A percentile compares a stretch with the other conserved stretches of the same genome.
Evolutionary conservation across 176 grass and related monocot genomes (phyloP).

Genomic region (Echinochloa phyllopogon): DNA sequence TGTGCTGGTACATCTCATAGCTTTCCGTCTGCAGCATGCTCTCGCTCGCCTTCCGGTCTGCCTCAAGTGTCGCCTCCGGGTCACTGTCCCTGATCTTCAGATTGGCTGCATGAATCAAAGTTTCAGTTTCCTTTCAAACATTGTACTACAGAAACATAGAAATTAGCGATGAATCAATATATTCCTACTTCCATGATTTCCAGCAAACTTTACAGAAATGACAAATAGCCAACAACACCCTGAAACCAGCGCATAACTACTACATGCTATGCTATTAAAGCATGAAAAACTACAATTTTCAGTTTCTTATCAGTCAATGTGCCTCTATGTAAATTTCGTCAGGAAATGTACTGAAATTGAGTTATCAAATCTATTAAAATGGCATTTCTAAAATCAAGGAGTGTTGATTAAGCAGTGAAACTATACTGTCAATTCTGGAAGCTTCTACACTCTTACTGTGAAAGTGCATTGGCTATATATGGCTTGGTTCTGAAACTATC

Average conservation of each 20-base stretch:
- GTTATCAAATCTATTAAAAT: background rate
- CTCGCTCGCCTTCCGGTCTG: conserved; percentile 44
- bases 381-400: background rate
- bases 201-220: background rate
- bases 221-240: background rate
- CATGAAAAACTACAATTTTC: conserved; percentile 3
- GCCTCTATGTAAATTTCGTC: background rate
- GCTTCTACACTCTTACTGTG: background rate
- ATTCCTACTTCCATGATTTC: background rate
- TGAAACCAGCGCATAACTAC: conserved; percentile 11
- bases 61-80: conserved; percentile 36
- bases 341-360: background rate
- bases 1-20: background rate
- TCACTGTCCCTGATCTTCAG: conserved; percentile 57
- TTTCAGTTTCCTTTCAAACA: conserved; percentile 25
- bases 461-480: background rate
- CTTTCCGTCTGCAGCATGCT: conserved; percentile 26
- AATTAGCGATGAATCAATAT: background rate
- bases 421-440: background rate
- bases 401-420: background rate
- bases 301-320: conserved; percentile 25
- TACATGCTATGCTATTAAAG: background rate
- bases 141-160: background rate
- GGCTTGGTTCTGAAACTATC: conserved; percentile 4
- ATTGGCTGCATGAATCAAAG: conserved; percentile 51